Conservation (phyloP, 148 eudicot species). For the Cornus florida region DNA sequence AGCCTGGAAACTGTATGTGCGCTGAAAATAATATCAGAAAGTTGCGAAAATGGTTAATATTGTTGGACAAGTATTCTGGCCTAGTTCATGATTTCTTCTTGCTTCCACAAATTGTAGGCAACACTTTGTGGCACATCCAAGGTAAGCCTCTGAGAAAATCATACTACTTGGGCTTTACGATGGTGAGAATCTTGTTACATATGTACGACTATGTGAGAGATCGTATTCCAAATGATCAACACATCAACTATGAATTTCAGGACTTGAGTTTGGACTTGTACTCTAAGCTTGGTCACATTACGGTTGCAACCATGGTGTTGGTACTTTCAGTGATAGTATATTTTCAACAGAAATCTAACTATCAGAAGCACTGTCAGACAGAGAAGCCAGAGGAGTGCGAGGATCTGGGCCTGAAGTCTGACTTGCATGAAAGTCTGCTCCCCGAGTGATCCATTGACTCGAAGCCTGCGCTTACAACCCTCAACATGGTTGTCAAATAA, state of each 20-base stretch:
- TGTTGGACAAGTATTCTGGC: neutral
- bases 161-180: conserved; percentile 12
- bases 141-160: conserved; percentile 9
- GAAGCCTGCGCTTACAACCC: neutral
- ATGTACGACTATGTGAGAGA: conserved; percentile 3
- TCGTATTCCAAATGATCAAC: neutral
- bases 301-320: neutral
- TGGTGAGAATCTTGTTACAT: neutral
- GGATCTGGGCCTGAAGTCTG: neutral
- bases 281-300: neutral
- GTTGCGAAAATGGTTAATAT: neutral
- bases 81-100: conserved; percentile 2
- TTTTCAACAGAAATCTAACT: neutral
- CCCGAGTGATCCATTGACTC: neutral
- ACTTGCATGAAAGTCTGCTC: neutral
- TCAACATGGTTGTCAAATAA: neutral
- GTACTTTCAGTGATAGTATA: neutral
- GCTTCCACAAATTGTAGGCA: conserved; percentile 4
- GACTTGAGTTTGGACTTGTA: neutral
- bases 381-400: neutral
- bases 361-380: neutral
- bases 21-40: neutral
- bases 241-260: neutral
- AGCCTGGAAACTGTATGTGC: neutral
- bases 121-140: neutral